Percentiles rank a stretch among this genome's conserved stretches.
phyloP scores from a whole-genome alignment of 495 filamentous ascomycete genomes.

The Hyaloscypha hepaticicola region DNA sequence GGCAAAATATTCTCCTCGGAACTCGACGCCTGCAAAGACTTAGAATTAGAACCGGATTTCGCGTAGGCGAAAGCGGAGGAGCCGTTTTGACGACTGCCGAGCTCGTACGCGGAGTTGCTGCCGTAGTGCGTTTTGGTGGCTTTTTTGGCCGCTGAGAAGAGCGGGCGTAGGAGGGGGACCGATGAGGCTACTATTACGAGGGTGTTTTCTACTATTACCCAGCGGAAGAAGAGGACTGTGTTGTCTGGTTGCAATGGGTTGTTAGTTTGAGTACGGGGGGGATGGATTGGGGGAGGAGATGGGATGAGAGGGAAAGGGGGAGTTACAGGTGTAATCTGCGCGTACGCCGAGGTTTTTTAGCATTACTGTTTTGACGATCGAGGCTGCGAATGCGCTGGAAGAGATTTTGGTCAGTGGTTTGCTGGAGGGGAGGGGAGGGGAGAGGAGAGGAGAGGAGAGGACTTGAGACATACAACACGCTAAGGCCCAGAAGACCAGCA shows the following conservation, averaged over 20 bases:
- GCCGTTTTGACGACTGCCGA: not conserved
- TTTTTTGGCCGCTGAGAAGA: slow-evolving; percentile 21
- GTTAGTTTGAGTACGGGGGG: not conserved
- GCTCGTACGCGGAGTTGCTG: slow-evolving; percentile 6
- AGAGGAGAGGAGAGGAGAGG: not conserved
- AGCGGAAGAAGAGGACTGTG: slow-evolving; percentile 20
- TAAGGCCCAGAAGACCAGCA: slow-evolving; percentile 10
- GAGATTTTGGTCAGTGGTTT: not conserved
- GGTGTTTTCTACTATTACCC: slow-evolving; percentile 25
- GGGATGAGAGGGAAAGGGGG: not conserved
- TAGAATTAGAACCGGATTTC: not conserved
- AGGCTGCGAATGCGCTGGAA: slow-evolving; percentile 14
- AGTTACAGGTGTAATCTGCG: slow-evolving; percentile 18
- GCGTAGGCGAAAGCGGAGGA: not conserved
- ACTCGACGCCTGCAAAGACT: not conserved
- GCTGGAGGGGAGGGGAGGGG: not conserved
- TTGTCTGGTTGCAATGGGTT: slow-evolving; percentile 1
- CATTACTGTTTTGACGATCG: slow-evolving; percentile 20
- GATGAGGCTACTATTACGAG: slow-evolving; percentile 20
- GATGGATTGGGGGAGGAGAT: no score
- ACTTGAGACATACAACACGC: slow-evolving; percentile 14
- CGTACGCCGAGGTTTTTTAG: slow-evolving; percentile 15
- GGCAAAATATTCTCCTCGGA: slow-evolving; percentile 23
- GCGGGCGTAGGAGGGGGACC: slow-evolving; percentile 17
- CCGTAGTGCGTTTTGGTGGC: slow-evolving; percentile 9